Evolutionary conservation across 148 eudicot genomes (phyloP).

Genomic region (Talinum fruticosum): DNA sequence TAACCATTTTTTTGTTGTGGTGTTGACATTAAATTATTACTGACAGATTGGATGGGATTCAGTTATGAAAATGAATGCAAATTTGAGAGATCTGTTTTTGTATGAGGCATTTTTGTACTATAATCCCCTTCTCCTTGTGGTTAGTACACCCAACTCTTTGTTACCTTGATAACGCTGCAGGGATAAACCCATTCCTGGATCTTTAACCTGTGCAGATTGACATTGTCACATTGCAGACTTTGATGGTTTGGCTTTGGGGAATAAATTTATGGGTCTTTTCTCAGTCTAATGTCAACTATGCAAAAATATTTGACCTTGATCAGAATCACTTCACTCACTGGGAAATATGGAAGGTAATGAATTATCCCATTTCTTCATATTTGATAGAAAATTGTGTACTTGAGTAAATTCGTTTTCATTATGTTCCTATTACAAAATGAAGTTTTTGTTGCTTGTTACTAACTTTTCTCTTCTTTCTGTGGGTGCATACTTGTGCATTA

Average conservation of each 20-base stretch:
- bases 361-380: neutral
- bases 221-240: constrained; percentile 60
- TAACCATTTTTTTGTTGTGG: neutral
- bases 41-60: constrained; percentile 93
- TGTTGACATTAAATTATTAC: constrained; percentile 10
- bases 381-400: neutral
- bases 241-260: constrained; percentile 95
- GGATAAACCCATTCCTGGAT: constrained; percentile 4
- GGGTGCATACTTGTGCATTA: neutral
- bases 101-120: constrained; percentile 97
- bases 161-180: neutral
- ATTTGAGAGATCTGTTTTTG: constrained; percentile 81
- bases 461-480: neutral
- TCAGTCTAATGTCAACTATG: constrained; percentile 66
- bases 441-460: neutral
- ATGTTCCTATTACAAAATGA: neutral
- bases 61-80: constrained; percentile 96
- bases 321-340: constrained; percentile 75
- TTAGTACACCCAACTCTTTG: constrained; percentile 32
- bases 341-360: constrained; percentile 90
- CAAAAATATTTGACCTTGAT: constrained; percentile 90
- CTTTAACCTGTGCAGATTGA: constrained; percentile 18
- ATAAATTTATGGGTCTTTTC: constrained; percentile 88
- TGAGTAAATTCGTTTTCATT: neutral
- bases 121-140: constrained; percentile 95